phyloP scores from a whole-genome alignment of 805 yeast genomes.

The Komagataella mondaviorum region DNA sequence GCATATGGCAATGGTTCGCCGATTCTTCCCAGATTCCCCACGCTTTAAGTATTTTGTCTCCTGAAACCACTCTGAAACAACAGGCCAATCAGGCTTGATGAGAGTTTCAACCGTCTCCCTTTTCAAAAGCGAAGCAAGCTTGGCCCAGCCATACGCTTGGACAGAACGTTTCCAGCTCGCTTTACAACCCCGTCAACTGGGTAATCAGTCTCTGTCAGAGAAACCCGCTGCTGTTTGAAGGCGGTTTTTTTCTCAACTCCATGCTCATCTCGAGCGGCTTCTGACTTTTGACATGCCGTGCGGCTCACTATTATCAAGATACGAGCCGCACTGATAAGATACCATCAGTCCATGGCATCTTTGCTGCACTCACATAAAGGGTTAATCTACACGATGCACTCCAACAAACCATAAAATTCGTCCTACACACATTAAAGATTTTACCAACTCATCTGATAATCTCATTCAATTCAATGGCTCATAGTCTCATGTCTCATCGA shows the following conservation, averaged over 20 bases:
- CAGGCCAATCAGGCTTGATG: background rate
- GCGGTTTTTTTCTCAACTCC: no score
- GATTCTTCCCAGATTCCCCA: background rate
- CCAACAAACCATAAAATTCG: background rate
- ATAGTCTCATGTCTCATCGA: background rate
- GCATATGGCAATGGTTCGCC: background rate
- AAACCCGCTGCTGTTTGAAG: no score
- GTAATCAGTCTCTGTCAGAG: background rate
- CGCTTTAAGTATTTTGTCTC: background rate
- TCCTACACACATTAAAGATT: background rate
- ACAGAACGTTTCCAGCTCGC: background rate
- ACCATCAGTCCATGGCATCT: no score
- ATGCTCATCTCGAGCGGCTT: background rate
- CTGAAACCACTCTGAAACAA: background rate
- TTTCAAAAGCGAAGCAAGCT: no score
- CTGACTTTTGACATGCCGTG: background rate
- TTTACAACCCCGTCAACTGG: background rate
- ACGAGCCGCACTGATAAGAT: background rate
- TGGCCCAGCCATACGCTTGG: background rate
- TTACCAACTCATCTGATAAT: background rate
- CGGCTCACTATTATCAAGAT: background rate
- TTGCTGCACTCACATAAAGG: background rate
- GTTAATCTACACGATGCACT: no score
- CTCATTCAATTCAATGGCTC: background rate
- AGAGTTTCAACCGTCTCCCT: background rate